These are phyloP conservation scores for Leptodermis oblonga DNA, from an alignment of 257 asterid genomes.

Conservation along the genomic window DNA sequence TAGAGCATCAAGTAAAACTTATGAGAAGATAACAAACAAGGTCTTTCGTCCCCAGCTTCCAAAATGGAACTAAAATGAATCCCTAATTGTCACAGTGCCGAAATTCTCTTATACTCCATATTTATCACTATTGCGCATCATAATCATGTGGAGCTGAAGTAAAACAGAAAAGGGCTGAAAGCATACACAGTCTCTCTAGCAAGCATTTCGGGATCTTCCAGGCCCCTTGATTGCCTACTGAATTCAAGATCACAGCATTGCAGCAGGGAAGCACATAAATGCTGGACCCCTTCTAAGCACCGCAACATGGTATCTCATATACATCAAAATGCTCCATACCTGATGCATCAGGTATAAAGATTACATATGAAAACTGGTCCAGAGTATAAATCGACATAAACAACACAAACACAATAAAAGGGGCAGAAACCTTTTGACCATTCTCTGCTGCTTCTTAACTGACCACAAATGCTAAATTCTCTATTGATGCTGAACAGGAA, in stretches of 20 bases:
- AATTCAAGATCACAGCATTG: conserved; percentile 85
- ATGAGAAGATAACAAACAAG: background rate
- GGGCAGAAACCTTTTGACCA: too few species aligned
- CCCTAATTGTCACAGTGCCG: background rate
- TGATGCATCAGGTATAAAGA: conserved; percentile 27
- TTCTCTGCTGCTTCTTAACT: too few species aligned
- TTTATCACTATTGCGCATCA: background rate
- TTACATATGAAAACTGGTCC: background rate
- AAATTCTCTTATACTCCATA: background rate
- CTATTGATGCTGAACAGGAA: too few species aligned
- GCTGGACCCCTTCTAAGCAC: conserved; percentile 88
- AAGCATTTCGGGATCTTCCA: conserved; percentile 94
- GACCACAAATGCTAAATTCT: too few species aligned
- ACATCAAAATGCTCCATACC: conserved; percentile 82
- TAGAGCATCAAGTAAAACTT: background rate
- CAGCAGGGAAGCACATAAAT: conserved; percentile 77
- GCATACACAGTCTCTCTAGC: conserved; percentile 99
- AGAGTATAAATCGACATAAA: background rate
- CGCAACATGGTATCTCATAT: conserved; percentile 74
- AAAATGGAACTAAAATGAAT: background rate
- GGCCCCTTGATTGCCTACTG: conserved; percentile 66
- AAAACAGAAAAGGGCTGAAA: conserved; percentile 1
- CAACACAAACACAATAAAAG: background rate
- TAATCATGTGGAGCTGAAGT: background rate
- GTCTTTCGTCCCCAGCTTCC: background rate